Percentiles rank a stretch among this genome's conserved stretches.
Conservation (phyloP, 2,329 filamentous ascomycete species). For the Hymenoscyphus fructigenus region DNA sequence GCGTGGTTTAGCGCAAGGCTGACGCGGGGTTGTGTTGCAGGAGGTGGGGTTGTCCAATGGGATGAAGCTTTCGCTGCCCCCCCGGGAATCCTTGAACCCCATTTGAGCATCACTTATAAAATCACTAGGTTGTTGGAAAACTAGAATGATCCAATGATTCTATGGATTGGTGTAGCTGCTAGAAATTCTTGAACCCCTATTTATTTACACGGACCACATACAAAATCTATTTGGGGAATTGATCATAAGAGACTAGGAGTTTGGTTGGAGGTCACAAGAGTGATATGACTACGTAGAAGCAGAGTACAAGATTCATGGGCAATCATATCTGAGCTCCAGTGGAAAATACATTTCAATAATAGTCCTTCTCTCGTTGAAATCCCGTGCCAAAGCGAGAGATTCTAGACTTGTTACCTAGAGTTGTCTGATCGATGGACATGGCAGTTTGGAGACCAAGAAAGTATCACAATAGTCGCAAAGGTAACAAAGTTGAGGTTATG, state of each 20-base stretch:
- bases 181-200: not conserved
- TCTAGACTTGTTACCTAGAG: too few species aligned
- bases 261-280: not conserved
- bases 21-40: constrained; percentile 16
- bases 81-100: constrained; percentile 1
- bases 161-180: not conserved
- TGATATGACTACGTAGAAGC: too few species aligned
- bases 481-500: not conserved
- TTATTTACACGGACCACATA: constrained; percentile 14
- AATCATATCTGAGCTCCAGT: too few species aligned
- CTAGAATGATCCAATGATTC: not conserved
- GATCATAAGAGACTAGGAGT: not conserved
- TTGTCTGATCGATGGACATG: not conserved
- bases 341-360: too few species aligned
- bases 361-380: too few species aligned
- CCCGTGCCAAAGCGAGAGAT: too few species aligned
- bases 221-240: not conserved
- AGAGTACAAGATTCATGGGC: too few species aligned
- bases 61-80: constrained; percentile 9
- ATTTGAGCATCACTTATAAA: constrained; percentile 17
- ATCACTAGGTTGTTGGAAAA: constrained; percentile 8
- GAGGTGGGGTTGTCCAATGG: constrained; percentile 10
- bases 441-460: not conserved
- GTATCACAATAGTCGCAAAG: not conserved
- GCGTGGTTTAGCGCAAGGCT: constrained; percentile 21